A percentile compares a stretch with the other conserved stretches of the same genome.
Conservation (phyloP, 805 yeast species). For the Candida xiaguanensis region DNA sequence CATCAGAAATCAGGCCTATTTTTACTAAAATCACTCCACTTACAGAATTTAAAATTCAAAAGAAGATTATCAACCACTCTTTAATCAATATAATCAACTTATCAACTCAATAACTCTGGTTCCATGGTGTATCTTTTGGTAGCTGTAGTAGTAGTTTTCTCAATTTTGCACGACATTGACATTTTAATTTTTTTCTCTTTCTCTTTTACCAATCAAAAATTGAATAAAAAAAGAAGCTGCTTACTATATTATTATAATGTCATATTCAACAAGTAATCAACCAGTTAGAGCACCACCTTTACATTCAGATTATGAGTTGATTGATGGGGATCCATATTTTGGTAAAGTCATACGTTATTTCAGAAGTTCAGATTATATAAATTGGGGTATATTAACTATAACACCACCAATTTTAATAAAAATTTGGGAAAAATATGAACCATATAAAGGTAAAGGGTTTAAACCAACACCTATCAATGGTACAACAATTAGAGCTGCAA, state of each 20-base stretch:
- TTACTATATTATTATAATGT: slow-evolving; percentile 21
- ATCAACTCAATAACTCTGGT: no score
- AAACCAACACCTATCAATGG: slow-evolving; percentile 52
- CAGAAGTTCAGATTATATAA: slow-evolving; percentile 61
- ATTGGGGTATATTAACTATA: slow-evolving; percentile 41
- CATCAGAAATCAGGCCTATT: no score
- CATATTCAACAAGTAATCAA: slow-evolving; percentile 34
- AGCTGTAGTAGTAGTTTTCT: no score
- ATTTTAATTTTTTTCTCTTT: no score
- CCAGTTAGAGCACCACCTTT: slow-evolving; percentile 40
- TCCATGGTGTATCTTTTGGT: no score
- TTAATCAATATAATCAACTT: no score
- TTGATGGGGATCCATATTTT: slow-evolving; percentile 80
- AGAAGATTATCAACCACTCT: no score
- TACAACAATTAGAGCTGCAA: slow-evolving; percentile 54
- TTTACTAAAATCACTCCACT: no score
- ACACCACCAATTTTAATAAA: slow-evolving; percentile 40
- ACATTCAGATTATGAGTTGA: slow-evolving; percentile 43
- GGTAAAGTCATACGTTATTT: slow-evolving; percentile 67
- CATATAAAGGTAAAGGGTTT: slow-evolving; percentile 38
- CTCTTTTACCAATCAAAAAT: slow-evolving; percentile 32
- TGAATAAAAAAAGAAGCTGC: slow-evolving; percentile 16
- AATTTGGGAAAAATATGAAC: slow-evolving; percentile 43
- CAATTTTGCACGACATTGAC: no score
- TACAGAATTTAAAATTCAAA: no score